Conservation (phyloP, 1,284 basidiomycete genomes). For the Mycena sp. region DNA sequence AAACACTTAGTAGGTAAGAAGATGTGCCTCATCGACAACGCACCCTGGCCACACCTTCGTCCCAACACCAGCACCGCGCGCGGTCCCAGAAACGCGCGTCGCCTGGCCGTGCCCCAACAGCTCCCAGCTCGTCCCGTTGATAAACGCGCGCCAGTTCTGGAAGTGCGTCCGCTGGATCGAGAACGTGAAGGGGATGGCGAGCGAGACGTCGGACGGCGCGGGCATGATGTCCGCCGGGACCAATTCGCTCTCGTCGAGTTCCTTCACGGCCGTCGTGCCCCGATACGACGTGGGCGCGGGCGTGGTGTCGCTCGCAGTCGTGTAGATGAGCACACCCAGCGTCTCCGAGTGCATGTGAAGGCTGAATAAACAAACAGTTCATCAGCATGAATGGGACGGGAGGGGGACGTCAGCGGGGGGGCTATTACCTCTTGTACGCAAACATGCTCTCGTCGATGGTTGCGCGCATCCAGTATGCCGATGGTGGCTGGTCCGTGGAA, state of each 20-base stretch:
- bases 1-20: background rate
- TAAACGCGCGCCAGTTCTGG: constrained; percentile 49
- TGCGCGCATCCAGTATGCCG: constrained; percentile 46
- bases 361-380: background rate
- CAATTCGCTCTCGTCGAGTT: too few relatives aligned
- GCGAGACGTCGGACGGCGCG: constrained; percentile 11
- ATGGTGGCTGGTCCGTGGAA: constrained; percentile 32
- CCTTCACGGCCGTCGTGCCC: too few relatives aligned
- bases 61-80: background rate
- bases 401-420: constrained; percentile 39
- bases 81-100: constrained; percentile 10
- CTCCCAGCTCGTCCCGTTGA: constrained; percentile 45
- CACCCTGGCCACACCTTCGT: constrained; percentile 8
- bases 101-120: constrained; percentile 11
- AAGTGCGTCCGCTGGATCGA: constrained; percentile 46
- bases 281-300: too few relatives aligned
- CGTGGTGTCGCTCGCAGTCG: too few relatives aligned
- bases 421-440: constrained; percentile 39
- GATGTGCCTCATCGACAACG: background rate
- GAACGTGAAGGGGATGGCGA: constrained; percentile 37
- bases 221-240: too few relatives aligned
- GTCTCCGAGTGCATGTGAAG: constrained; percentile 15
- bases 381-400: background rate
- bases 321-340: too few relatives aligned
- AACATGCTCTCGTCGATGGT: constrained; percentile 45